A percentile compares a stretch with the other conserved stretches of the same genome.
These are phyloP conservation scores for Botrytis squamosa DNA, from an alignment of 2,329 filamentous ascomycete genomes.

Conservation along the genomic window DNA sequence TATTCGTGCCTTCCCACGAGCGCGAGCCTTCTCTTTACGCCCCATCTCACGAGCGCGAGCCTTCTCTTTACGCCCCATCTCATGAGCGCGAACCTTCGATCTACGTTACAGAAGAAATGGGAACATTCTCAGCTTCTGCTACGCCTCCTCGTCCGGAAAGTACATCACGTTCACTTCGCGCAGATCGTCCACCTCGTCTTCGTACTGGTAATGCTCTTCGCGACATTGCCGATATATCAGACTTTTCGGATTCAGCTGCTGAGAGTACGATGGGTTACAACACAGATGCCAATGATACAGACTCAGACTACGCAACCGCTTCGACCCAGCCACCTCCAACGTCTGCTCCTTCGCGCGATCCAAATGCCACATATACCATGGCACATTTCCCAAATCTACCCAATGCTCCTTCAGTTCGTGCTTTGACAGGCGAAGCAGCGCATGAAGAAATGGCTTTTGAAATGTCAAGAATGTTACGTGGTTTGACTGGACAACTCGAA, in stretches of 20 bases:
- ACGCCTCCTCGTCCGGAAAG: slow-evolving; percentile 33
- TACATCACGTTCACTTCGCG: not conserved
- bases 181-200: slow-evolving; percentile 33
- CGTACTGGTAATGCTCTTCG: slow-evolving; percentile 27
- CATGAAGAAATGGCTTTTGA: slow-evolving; percentile 34
- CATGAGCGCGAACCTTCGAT: slow-evolving; percentile 40
- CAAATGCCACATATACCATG: slow-evolving; percentile 24
- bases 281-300: slow-evolving; percentile 25
- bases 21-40: slow-evolving; percentile 55
- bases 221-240: slow-evolving; percentile 35
- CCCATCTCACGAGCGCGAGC: slow-evolving; percentile 55
- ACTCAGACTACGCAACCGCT: slow-evolving; percentile 26
- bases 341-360: not conserved
- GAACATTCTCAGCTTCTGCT: slow-evolving; percentile 49
- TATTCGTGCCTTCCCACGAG: slow-evolving; percentile 41
- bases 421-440: slow-evolving; percentile 33
- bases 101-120: slow-evolving; percentile 56
- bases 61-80: slow-evolving; percentile 50
- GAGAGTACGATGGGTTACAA: slow-evolving; percentile 26
- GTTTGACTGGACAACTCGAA: slow-evolving; percentile 32
- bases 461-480: slow-evolving; percentile 30
- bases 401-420: slow-evolving; percentile 31
- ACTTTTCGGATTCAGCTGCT: slow-evolving; percentile 36
- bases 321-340: slow-evolving; percentile 28
- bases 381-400: slow-evolving; percentile 31